Evolutionary conservation across 2,329 filamentous ascomycete species (phyloP).

Genomic region (Aspergillus niger): DNA sequence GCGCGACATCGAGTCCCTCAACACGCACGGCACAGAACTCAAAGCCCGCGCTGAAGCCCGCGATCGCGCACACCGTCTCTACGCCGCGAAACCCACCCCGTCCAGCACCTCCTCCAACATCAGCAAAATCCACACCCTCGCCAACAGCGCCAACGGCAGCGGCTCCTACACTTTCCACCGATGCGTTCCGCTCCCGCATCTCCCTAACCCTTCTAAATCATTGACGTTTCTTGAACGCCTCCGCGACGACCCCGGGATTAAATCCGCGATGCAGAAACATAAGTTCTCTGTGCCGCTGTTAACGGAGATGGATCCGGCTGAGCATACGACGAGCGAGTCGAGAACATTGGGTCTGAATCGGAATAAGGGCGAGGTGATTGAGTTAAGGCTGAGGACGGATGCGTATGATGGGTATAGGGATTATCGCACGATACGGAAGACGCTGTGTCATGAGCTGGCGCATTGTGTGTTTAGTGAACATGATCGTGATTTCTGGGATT

Average conservation of each 20-base stretch:
- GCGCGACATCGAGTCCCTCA: constrained; percentile 45
- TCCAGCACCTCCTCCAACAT: constrained; percentile 60
- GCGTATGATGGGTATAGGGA: constrained; percentile 91
- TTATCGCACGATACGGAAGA: constrained; percentile 87
- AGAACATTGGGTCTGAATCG: constrained; percentile 83
- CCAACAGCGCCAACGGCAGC: constrained; percentile 22
- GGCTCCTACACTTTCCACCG: constrained; percentile 79
- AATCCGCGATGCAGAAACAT: constrained; percentile 78
- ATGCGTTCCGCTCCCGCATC: constrained; percentile 72
- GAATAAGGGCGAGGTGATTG: constrained; percentile 85
- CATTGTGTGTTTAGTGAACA: constrained; percentile 88
- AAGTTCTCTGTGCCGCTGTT: constrained; percentile 81
- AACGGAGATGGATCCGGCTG: constrained; percentile 91
- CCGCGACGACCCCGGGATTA: constrained; percentile 81
- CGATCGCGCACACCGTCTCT: constrained; percentile 13
- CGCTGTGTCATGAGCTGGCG: constrained; percentile 90
- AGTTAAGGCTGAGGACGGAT: constrained; percentile 87
- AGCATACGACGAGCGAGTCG: constrained; percentile 80
- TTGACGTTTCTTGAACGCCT: constrained; percentile 73
- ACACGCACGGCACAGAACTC: constrained; percentile 36
- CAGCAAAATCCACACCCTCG: constrained; percentile 31
- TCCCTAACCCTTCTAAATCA: constrained; percentile 73
- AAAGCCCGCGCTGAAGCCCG: constrained; percentile 28
- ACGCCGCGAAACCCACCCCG: constrained; percentile 32
- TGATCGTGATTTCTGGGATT: constrained; percentile 83